A percentile compares a stretch with the other conserved stretches of the same genome.
phyloP scores from a whole-genome alignment of 441 rosid species.

The Sinapis alba region DNA sequence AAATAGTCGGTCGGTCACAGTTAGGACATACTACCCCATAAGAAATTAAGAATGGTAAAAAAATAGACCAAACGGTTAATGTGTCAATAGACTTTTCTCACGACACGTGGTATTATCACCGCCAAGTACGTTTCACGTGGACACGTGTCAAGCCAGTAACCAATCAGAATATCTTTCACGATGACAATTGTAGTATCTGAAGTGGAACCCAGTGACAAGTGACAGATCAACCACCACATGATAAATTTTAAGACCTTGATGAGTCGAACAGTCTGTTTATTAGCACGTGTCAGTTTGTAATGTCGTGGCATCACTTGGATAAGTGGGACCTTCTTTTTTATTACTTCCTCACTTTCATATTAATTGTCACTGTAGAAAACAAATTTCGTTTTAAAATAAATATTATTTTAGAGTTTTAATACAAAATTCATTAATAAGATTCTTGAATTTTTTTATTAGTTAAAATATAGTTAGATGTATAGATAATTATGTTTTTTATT shows the following conservation, averaged over 20 bases:
- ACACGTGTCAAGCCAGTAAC: background rate
- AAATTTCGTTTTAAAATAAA: too few relatives aligned
- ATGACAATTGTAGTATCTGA: constrained; percentile 8
- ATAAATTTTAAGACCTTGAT: constrained; percentile 7
- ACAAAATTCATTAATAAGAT: too few relatives aligned
- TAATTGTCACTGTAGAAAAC: too few relatives aligned
- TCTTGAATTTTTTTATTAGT: too few relatives aligned
- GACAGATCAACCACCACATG: constrained; percentile 34
- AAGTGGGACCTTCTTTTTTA: background rate
- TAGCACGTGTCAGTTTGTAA: constrained; percentile 22
- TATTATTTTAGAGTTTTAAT: too few relatives aligned
- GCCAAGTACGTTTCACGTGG: background rate
- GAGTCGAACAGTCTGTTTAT: constrained; percentile 23
- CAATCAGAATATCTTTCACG: constrained; percentile 9
- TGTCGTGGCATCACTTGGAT: constrained; percentile 12
- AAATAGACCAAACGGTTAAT: constrained; percentile 1
- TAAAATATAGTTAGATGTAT: too few relatives aligned
- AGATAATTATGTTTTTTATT: too few relatives aligned
- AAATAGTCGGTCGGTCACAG: constrained; percentile 7
- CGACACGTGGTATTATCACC: background rate
- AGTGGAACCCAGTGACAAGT: background rate
- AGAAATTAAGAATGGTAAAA: background rate
- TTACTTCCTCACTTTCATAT: too few relatives aligned
- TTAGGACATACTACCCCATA: background rate
- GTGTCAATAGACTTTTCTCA: background rate